Conservation (phyloP, 2,329 filamentous ascomycete species). For the Colletotrichum camelliae region DNA sequence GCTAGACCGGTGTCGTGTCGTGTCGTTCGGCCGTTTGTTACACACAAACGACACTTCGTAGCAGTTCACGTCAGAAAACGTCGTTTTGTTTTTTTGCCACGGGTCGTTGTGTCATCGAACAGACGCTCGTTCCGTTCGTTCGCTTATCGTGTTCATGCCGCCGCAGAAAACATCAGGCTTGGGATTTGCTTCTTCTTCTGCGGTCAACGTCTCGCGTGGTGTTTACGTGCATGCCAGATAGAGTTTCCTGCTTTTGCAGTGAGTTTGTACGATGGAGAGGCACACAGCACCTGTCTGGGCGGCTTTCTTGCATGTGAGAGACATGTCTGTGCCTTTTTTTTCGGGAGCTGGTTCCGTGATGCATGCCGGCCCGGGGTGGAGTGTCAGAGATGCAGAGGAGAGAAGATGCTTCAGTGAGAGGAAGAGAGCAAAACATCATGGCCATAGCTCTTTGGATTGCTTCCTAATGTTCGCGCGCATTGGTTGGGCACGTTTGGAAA, state of each 20-base stretch:
- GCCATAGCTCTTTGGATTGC: neutral
- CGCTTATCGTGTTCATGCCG: neutral
- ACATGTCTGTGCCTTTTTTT: neutral
- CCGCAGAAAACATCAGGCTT: neutral
- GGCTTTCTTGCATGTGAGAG: neutral
- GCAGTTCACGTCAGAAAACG: neutral
- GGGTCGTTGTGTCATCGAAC: slow-evolving; percentile 9
- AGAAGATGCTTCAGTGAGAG: neutral
- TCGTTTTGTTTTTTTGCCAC: neutral
- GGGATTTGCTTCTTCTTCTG: slow-evolving; percentile 2
- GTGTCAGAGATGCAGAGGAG: neutral
- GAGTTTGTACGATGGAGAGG: neutral
- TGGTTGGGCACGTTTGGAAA: neutral
- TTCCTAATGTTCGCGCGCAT: neutral
- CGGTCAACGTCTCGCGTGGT: neutral
- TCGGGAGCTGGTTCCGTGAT: neutral
- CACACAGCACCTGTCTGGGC: neutral
- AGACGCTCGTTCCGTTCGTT: neutral
- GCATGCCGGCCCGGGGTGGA: neutral
- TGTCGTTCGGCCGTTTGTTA: neutral
- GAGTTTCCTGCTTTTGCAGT: neutral
- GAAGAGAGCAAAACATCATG: neutral
- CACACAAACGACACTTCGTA: neutral
- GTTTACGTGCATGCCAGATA: neutral
- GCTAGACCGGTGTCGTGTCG: neutral